These are phyloP conservation scores for Globisporangium viniferum DNA, from an alignment of 352 stramenopile species.

Conservation along the genomic window DNA sequence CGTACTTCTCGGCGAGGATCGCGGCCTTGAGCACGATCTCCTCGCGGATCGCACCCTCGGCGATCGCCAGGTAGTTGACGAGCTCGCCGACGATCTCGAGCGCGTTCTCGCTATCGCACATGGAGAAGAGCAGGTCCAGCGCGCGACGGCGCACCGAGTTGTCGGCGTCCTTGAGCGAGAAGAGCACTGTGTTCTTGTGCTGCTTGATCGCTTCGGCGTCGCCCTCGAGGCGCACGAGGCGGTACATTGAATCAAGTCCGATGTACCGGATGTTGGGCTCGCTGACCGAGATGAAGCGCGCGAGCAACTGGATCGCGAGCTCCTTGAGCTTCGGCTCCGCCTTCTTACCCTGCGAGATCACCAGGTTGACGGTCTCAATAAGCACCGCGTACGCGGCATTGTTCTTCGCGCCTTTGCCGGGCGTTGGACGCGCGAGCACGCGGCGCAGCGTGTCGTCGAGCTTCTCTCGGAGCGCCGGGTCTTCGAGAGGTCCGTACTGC, in stretches of 20 bases:
- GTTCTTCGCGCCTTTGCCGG: constrained; percentile 87
- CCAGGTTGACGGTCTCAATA: constrained; percentile 97
- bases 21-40: constrained; percentile 99
- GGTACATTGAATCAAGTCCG: constrained; percentile 95
- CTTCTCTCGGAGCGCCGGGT: constrained; percentile 46
- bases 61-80: constrained; percentile 92
- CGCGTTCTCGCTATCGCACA: constrained; percentile 96
- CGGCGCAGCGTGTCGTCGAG: constrained; percentile 91
- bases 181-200: constrained; percentile 94
- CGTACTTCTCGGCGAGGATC: constrained; percentile 98
- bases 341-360: constrained; percentile 91
- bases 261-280: constrained; percentile 98
- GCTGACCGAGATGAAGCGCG: constrained; percentile 97
- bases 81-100: constrained; percentile 96
- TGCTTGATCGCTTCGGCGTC: constrained; percentile 89
- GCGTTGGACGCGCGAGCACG: constrained; percentile 90
- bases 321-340: constrained; percentile 87
- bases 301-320: constrained; percentile 91
- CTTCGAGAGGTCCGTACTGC: constrained; percentile 82
- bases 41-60: constrained; percentile 91
- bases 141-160: constrained; percentile 94
- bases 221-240: constrained; percentile 89
- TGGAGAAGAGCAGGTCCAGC: constrained; percentile 97
- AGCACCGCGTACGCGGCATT: constrained; percentile 96
- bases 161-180: constrained; percentile 96